phyloP scores from a whole-genome alignment of 345 rosid genomes.

The Aquilaria yunnanensis region DNA sequence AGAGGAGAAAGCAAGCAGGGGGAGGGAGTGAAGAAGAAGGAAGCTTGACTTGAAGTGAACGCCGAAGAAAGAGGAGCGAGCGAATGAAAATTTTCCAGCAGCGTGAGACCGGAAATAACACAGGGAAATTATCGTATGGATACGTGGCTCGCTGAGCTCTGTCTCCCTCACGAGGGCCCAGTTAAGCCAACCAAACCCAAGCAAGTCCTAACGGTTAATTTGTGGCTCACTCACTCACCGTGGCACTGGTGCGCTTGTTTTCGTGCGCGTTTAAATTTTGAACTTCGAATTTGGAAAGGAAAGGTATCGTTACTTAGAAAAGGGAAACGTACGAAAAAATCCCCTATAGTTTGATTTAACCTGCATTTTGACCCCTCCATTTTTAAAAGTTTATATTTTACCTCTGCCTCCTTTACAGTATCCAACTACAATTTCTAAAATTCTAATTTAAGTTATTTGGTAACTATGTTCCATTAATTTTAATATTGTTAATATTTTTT shows the following conservation, averaged over 20 bases:
- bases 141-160: background rate
- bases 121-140: background rate
- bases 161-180: background rate
- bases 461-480: too few relatives aligned
- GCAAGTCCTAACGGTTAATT: too few relatives aligned
- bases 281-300: background rate
- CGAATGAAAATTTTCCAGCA: background rate
- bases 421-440: too few relatives aligned
- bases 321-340: too few relatives aligned
- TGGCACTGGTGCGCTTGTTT: background rate
- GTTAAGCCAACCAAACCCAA: too few relatives aligned
- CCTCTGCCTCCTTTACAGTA: too few relatives aligned
- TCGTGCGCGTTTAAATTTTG: conserved; percentile 1
- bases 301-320: background rate
- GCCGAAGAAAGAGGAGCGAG: background rate
- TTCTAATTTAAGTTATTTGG: too few relatives aligned
- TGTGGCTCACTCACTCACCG: too few relatives aligned
- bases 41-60: background rate
- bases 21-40: background rate
- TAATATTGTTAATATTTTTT: too few relatives aligned
- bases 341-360: too few relatives aligned
- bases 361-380: too few relatives aligned
- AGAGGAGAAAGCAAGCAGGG: background rate
- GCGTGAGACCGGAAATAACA: background rate
- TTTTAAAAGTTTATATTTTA: too few relatives aligned